phyloP scores from a whole-genome alignment of 129 eudicot genomes.

The Chrysanthemum seticuspe region DNA sequence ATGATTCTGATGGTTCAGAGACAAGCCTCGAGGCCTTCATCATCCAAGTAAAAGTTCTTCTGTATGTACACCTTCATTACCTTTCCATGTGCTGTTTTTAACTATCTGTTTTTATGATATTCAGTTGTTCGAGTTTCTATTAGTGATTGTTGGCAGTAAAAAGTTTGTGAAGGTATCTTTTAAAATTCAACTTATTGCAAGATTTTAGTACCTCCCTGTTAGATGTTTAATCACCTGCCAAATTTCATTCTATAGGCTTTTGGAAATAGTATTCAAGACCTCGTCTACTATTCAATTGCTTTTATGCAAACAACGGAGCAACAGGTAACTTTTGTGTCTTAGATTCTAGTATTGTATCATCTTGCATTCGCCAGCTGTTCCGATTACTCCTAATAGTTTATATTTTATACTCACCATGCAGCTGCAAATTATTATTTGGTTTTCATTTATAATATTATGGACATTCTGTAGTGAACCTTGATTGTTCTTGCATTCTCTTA shows the following conservation, averaged over 20 bases:
- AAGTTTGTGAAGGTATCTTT: slow-evolving; percentile 67
- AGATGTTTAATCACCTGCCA: slow-evolving; percentile 15
- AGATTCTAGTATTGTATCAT: background rate
- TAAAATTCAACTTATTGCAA: slow-evolving; percentile 11
- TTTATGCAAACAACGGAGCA: slow-evolving; percentile 96
- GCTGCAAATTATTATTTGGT: no score
- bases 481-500: slow-evolving; percentile 5
- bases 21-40: slow-evolving; percentile 88
- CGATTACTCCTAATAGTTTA: background rate
- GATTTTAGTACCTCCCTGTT: slow-evolving; percentile 2
- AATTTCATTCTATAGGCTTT: slow-evolving; percentile 46
- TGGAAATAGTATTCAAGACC: slow-evolving; percentile 68
- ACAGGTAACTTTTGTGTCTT: slow-evolving; percentile 53
- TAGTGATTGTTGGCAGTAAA: slow-evolving; percentile 75
- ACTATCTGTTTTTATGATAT: slow-evolving; percentile 19
- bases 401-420: no score
- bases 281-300: slow-evolving; percentile 84
- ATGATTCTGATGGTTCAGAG: slow-evolving; percentile 98
- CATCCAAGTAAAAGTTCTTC: slow-evolving; percentile 59
- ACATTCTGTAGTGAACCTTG: background rate
- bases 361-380: slow-evolving; percentile 2
- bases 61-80: background rate
- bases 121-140: slow-evolving; percentile 84
- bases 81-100: slow-evolving; percentile 2
- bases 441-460: no score